Conservation (phyloP, 306 rosid genomes). For the Lathyrus tuberosus region DNA sequence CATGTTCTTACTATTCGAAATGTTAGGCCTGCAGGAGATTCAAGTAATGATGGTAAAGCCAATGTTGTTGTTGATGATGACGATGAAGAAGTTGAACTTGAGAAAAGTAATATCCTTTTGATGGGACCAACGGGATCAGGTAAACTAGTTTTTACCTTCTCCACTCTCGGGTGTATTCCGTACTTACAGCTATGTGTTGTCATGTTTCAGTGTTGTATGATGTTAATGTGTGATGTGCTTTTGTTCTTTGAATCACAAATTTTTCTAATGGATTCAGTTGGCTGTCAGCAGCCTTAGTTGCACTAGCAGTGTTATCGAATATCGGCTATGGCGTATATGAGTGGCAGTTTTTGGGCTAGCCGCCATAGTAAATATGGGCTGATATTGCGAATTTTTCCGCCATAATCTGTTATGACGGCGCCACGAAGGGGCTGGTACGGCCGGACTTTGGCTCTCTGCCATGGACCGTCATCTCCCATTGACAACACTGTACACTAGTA, state of each 20-base stretch:
- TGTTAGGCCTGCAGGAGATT: constrained; percentile 87
- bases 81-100: constrained; percentile 93
- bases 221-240: constrained; percentile 28
- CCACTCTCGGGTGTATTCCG: not conserved
- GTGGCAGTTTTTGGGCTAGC: too few relatives aligned
- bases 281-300: constrained; percentile 1
- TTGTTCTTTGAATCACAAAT: not conserved
- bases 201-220: constrained; percentile 5
- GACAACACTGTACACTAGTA: not conserved
- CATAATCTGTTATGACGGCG: too few relatives aligned
- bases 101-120: constrained; percentile 93
- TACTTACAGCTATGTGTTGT: not conserved
- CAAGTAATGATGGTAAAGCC: constrained; percentile 44
- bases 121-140: constrained; percentile 99
- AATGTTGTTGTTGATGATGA: constrained; percentile 41
- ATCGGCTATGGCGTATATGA: too few relatives aligned
- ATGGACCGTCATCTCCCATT: too few relatives aligned
- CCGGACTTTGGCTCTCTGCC: too few relatives aligned
- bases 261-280: constrained; percentile 2
- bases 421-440: too few relatives aligned
- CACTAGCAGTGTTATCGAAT: not conserved
- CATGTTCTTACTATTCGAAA: constrained; percentile 53
- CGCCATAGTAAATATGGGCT: too few relatives aligned
- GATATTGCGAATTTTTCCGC: too few relatives aligned
- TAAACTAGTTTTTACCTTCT: constrained; percentile 45